Base-by-base conservation (phyloP, 2,329 filamentous ascomycete species). In the Cadophora luteo-olivacea region DNA sequence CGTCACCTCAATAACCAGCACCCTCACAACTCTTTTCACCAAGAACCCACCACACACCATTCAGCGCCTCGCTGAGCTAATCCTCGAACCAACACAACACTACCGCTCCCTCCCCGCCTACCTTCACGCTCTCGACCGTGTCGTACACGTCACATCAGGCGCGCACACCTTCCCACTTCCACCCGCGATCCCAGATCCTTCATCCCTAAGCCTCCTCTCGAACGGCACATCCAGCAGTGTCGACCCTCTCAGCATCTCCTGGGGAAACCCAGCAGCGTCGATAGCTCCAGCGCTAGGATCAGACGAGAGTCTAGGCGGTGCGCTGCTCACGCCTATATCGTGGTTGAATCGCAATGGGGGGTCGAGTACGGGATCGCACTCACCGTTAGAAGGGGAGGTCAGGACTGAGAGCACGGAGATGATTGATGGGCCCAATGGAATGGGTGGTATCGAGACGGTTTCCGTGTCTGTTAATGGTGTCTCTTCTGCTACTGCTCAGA, bases 271-370 rank as follows among this genome's bases (percentile, higher is more conserved):
- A 19, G 80, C 80, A 71, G 79, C 77, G n/a, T 73, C 80, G 2
- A 73, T 78, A 1, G 51, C 77, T 77, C 2, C 79, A 9, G 79
- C 82, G 14, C 78, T 81, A 0, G 94, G 93, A 1, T 93, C 92
- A 61, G 95, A 98, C 75, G 95, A 97, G 78, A 91, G 91, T 14
- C 83, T 98, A 0, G 95, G 95, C 25, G 96, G 96, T 7, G 96
- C 96, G 0, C 84, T 97, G 22, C 84, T 99, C 61, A 98, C 95
- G 0, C 96, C 95, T 0, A 98, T 99, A 67, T 92, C 94, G 0
- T 99, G 96, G 96, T 82, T 98, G 62, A 84, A 81, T 32, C 80
- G 82, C 51, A 29, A 22, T 36, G 62, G 51, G 49, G 62, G 51
- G 51, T 77, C 68, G 78, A 80, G 73, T 9, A 67, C 76, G 41